Evolutionary conservation across 768 basidiomycete genomes (phyloP), one percentile per base, ranked within the genome.

Genomic region (Kwoniella botswanensis): DNA sequence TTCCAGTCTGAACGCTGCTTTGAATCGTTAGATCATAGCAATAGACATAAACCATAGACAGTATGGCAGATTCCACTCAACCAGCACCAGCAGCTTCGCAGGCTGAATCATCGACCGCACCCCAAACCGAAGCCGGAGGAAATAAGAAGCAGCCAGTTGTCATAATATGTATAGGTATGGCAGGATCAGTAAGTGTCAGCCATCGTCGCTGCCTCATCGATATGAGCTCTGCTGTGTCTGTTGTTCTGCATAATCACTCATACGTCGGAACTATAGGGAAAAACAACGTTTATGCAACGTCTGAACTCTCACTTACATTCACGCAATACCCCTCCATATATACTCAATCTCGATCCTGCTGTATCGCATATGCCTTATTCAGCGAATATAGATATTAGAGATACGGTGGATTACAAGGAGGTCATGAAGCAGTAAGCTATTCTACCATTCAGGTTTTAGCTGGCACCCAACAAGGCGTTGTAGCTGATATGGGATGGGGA

Each of bases 361-460:
- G 96, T 98, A 2, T 87, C 92, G 9, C 90, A 91, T 69, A 87
- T 94, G 52, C 93, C 95, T 2, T 99, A 94, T 80, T 93, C 94
- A 70, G 90, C 95, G 29, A 98, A 98, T 82, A 98, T 99, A 71
- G 97, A 99, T 83, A 98, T 99, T 63, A 86, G 97, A 72, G 97
- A 99, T 83, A 99, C 97, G 12, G 90, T 99, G 22, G 92, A 98
- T 82, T 99, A 98, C 84, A 89, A 91, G 74, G 92, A 99, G 84
- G 96, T 99, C 76, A 99, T 99, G 97, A 95, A 97, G 88, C 94
- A 98, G 94, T 97, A 87, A 86, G 91, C 90, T 50, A 50, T 50
- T 50, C 46, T 17, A 50, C 46, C 18, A 50, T 7, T 1, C 35
- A 9, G 35, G 35, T 35, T 35, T 35, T 0, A 35, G 35, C 35